These are phyloP conservation scores for Ophiostoma perfectum DNA, from an alignment of 2,329 filamentous ascomycete species.

Conservation along the genomic window DNA sequence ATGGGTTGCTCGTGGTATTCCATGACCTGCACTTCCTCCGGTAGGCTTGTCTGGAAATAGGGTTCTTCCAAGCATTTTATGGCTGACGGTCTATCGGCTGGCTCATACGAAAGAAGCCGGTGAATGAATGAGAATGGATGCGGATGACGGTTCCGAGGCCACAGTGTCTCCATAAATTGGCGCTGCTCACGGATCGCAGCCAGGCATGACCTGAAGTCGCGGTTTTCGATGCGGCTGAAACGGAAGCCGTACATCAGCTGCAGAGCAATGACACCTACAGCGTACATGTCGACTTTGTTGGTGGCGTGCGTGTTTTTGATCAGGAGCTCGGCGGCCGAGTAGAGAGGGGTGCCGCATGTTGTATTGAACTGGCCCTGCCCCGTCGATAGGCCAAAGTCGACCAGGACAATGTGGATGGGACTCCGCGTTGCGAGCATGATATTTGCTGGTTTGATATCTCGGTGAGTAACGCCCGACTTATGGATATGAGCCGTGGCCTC, in stretches of 20 bases:
- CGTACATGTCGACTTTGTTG: slow-evolving; percentile 19
- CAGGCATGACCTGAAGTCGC: slow-evolving; percentile 1
- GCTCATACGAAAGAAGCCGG: not conserved
- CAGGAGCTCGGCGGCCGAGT: slow-evolving; percentile 14
- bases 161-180: not conserved
- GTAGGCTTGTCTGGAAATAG: not conserved
- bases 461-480: slow-evolving; percentile 12
- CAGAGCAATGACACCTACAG: slow-evolving; percentile 16
- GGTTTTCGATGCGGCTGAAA: slow-evolving; percentile 1
- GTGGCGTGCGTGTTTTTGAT: not conserved
- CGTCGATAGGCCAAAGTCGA: slow-evolving; percentile 21
- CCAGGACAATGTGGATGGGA: slow-evolving; percentile 16
- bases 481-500: slow-evolving; percentile 20
- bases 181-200: slow-evolving; percentile 8
- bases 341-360: slow-evolving; percentile 17
- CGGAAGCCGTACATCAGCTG: slow-evolving; percentile 13
- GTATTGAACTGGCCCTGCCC: slow-evolving; percentile 4
- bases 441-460: slow-evolving; percentile 25
- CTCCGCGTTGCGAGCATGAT: slow-evolving; percentile 15
- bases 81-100: not conserved
- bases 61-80: not conserved
- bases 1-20: not conserved
- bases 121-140: not conserved
- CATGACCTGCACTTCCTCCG: not conserved
- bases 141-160: not conserved